These are phyloP conservation scores for Cutaneotrichosporon sp. DNA, from an alignment of 1,284 basidiomycete genomes.

Conservation along the genomic window DNA sequence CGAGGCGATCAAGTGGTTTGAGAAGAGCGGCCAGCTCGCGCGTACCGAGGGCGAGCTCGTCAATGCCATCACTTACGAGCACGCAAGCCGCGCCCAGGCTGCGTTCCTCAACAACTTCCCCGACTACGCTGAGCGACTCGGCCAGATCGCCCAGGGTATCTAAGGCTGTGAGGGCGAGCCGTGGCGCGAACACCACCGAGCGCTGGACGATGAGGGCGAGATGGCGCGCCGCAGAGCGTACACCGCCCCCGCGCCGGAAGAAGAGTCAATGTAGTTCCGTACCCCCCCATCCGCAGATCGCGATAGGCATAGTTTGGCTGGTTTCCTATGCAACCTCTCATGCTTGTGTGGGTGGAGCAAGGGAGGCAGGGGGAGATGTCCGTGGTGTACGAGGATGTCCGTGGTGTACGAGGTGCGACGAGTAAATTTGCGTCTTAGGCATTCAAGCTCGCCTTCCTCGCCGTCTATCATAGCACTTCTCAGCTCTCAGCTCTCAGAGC, in stretches of 20 bases:
- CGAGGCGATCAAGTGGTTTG: constrained; percentile 83
- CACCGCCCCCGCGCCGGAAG: not conserved
- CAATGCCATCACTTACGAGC: constrained; percentile 73
- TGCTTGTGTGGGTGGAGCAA: not conserved
- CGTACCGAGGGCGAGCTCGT: constrained; percentile 87
- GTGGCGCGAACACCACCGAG: not conserved
- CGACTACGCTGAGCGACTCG: constrained; percentile 62
- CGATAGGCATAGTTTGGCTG: not conserved
- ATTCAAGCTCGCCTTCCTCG: no score
- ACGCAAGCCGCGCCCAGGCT: constrained; percentile 77
- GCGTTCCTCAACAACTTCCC: constrained; percentile 81
- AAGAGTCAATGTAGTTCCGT: constrained; percentile 1
- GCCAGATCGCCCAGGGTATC: constrained; percentile 51
- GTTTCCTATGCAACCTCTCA: constrained; percentile 26
- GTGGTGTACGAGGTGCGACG: not conserved
- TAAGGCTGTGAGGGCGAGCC: constrained; percentile 17
- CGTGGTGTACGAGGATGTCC: not conserved
- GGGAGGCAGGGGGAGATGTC: not conserved
- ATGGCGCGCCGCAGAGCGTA: constrained; percentile 4
- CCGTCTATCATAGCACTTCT: no score
- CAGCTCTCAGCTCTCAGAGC: no score
- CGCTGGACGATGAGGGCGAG: not conserved
- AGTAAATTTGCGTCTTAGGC: not conserved
- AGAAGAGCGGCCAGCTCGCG: constrained; percentile 78
- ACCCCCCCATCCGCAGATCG: not conserved